Evolutionary conservation across 176 grass and related monocot genomes (phyloP), one percentile per base, ranked within the genome.

Genomic region (Oryza nivara): DNA sequence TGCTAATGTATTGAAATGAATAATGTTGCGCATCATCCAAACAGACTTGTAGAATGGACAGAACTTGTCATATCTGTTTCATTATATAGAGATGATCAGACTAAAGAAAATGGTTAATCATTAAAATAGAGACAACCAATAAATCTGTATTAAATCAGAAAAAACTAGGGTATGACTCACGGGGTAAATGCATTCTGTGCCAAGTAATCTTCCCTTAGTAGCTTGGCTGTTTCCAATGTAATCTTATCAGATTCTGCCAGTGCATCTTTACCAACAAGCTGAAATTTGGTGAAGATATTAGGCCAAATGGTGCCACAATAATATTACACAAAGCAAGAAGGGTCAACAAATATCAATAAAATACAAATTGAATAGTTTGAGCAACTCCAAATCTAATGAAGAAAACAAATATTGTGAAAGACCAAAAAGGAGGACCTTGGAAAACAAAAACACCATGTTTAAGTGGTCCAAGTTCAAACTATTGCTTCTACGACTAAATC

Each of bases 1-100:
- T 56, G 93, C 93, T 81, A 95, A 75, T 76, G 54, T 80, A 49
- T 95, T 92, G 90, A 95, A 95, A 80, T 92, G 90, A 82, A 95
- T 90, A 82, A 95, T 95, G 76, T 95, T 95, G 75, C 93, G 93
- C 93, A 95, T 90, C 93, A 95, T 95, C 93, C 93, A 95, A 72
- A 95, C 93, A 41, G 93, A 95, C 84, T 95, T 95, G 86, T 95
- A 95, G 86, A 95, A 95, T 70, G 93, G 93, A 76, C 93, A 95
- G 34, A 86, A 95, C 65, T 95, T 95, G 76, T 95, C 93, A 75
- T 95, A 95, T 73, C 93, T 95, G 86, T 88, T 16, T 47, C 25
- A 38, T 64, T 40, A 40, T 72, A 25, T 63, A 28, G 16, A 17
- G 17, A 60, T 85, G 63, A 20, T 71, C 75, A 65, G 83, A 68